Evolutionary conservation across 1,139 yeast genomes (phyloP), one percentile per base, ranked within the genome.

Genomic region (Pneumocystis carinii): DNA sequence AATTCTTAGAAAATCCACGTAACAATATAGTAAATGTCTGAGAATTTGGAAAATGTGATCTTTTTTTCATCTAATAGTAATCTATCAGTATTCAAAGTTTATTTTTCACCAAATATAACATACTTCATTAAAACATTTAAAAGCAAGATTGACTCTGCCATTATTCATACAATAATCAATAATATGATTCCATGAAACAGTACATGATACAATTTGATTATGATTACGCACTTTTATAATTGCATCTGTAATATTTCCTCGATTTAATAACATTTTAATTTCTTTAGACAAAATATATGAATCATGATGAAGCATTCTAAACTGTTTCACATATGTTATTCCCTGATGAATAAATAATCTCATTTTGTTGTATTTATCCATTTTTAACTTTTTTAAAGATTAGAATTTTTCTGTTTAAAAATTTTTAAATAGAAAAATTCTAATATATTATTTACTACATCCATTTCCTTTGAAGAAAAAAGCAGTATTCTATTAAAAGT

Each of bases 1-100:
- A 12, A 59, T 64, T 64, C 15, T 60, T 41, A 17, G 67, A 64
- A 10, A 66, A 62, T 3, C 68, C 68, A 56, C 62, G 57, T 36
- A 66, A 61, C 14, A 66, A 55, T 6, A 63, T 58, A 10, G 68
- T 66, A 41, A 58, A 63, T 6, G 68, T 66, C 10, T 58, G 61
- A 3, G 60, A 60, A 58, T 66, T 65, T 8, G 68, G 68, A 14
- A 36, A 27, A n/a, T 61, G 39, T 3, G 65, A 66, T 7, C 65
- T 59, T 32, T 60, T 32, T 8, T 64, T 59, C 68, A 66, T 66
- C 64, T 65, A 37, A 24, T 17, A 48, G 27, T 48, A 8, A 48
- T 48, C 32, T 24, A 48, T 48, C n/a, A 15, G 24, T 57, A 57
- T 39, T 37, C 29, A 37, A 19, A 10, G n/a, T 24, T 27, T 10